Conservation (phyloP, 208 protist species). For the Trichomonas tenax region DNA sequence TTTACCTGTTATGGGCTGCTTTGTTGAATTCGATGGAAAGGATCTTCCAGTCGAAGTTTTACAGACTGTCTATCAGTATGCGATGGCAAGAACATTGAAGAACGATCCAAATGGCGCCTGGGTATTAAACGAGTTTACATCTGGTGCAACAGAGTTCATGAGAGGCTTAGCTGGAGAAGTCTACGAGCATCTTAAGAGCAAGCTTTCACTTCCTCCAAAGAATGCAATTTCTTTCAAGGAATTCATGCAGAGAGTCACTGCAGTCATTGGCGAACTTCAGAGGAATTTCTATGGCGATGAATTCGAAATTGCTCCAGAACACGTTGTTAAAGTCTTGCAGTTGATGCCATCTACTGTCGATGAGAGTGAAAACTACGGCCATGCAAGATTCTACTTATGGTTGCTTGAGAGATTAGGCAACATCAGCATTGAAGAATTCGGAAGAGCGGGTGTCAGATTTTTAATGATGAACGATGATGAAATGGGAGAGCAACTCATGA, state of each 20-base stretch:
- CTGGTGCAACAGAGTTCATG: background rate
- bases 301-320: background rate
- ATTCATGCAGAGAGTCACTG: background rate
- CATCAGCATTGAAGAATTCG: background rate
- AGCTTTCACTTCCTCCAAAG: background rate
- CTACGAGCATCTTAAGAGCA: background rate
- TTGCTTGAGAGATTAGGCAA: background rate
- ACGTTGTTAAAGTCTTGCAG: background rate
- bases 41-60: background rate
- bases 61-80: background rate
- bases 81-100: background rate
- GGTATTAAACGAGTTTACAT: background rate
- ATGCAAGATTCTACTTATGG: background rate
- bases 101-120: background rate
- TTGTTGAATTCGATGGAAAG: background rate
- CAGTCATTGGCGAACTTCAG: background rate
- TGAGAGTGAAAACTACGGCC: background rate
- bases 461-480: background rate
- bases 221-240: background rate
- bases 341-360: background rate
- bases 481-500: background rate
- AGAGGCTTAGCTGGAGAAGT: background rate
- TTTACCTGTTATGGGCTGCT: background rate
- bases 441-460: background rate
- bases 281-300: background rate